Evolutionary conservation across 2,329 filamentous ascomycete species (phyloP), one percentile per base, ranked within the genome.

Genomic region (Cytospora piceae): DNA sequence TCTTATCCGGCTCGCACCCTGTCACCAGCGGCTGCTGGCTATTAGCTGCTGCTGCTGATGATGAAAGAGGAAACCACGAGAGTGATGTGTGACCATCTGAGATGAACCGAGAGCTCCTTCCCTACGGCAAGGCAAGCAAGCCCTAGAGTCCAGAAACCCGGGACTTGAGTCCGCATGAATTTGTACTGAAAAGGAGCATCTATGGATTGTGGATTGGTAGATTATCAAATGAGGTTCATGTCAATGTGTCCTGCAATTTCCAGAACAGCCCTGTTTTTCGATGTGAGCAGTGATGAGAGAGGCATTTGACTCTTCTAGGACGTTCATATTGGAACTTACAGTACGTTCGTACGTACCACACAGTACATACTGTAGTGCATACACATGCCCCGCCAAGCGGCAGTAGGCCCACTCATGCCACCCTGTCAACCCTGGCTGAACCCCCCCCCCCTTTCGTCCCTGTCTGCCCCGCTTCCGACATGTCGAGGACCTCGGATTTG

Each of bases 381-480:
- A 49, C 37, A 22, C 46, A 49, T 63, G 42, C 61, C 61, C 61
- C 61, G 56, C 61, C 61, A 57, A 37, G 52, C 37, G 29, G 53
- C 53, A 57, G 53, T 46, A 37, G 53, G 37, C 31, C 61, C 61
- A 57, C 61, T 57, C 53, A 31, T 32, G 51, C 54, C 29, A 17
- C n/a, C 56, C 8, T 54, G 59, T 24, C 46, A 24, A 49, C n/a
- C n/a, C n/a, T 49, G 46, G 46, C 11, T 49, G n/a, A 49, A 22
- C 42, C 42, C 20, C 42, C 46, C 46, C n/a, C 46, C 46, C n/a
- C 46, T 14, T 14, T 24, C 8, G n/a, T 24, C 46, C 46, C 46
- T 49, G n/a, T 49, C 60, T 57, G 61, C 61, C 61, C 61, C 61
- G 61, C 61, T 63, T 63, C 49, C 53, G 22, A 57, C 31, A 55